These are phyloP conservation scores for Colletotrichum gloeosporioides DNA, from an alignment of 2,329 filamentous ascomycete genomes.

Conservation along the genomic window DNA sequence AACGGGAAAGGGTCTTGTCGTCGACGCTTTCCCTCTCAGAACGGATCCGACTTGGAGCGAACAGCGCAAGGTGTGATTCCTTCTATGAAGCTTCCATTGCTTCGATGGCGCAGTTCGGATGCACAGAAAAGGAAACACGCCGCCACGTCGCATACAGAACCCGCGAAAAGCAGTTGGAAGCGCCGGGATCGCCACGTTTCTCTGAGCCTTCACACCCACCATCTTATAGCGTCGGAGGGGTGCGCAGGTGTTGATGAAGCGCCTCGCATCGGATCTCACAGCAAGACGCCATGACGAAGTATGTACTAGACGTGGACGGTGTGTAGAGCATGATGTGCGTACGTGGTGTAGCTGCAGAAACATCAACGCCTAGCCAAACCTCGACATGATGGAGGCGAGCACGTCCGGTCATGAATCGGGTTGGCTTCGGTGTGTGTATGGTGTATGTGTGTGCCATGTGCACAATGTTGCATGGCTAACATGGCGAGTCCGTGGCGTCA, in stretches of 20 bases:
- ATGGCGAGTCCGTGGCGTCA: neutral
- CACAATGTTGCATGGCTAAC: neutral
- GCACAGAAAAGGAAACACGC: neutral
- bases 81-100: constrained; percentile 7
- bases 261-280: neutral
- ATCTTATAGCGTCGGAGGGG: neutral
- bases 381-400: neutral
- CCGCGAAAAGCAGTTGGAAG: neutral
- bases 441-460: neutral
- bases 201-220: neutral
- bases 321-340: neutral
- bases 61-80: constrained; percentile 14
- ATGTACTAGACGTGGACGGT: neutral
- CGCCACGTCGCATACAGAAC: neutral
- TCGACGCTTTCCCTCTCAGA: neutral
- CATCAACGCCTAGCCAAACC: neutral
- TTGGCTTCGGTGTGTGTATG: neutral
- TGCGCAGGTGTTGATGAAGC: neutral
- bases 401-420: neutral
- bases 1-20: neutral
- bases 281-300: neutral
- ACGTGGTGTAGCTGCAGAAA: neutral
- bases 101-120: neutral
- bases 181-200: neutral
- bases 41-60: neutral